Evolutionary conservation across 2,329 filamentous ascomycete genomes (phyloP), one percentile per base, ranked within the genome.

Genomic region (Periconia digitata): DNA sequence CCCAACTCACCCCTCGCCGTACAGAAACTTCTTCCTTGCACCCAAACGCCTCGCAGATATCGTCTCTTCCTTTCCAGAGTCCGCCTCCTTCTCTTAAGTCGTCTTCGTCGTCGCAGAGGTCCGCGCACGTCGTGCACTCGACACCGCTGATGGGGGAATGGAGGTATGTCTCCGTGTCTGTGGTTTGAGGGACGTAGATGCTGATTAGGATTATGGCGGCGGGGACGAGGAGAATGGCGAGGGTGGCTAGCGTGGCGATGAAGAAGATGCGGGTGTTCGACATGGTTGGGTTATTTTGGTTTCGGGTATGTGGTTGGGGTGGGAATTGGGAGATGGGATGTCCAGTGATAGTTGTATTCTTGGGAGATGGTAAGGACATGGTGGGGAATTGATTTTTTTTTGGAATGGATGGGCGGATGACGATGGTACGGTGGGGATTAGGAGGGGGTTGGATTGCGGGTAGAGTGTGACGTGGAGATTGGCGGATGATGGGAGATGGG

Each of bases 131-230:
- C 27, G 27, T 15, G 27, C 27, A 32, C n/a, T 32, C 27, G 5
- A 32, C 3, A 12, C 27, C 10, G 3, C 3, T 5, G 27, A 32
- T 10, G 3, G 27, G 27, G 4, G 12, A 15, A 15, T 32, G 27
- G 4, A 15, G 4, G 4, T 12, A 15, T 32, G 10, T 10, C 4
- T 5, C 27, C n/a, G 27, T 15, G 27, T 10, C 10, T 32, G 27
- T 12, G 27, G 4, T 4, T 4, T 10, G 10, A 3, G 27, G 27
- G 4, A 32, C 27, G n/a, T 32, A 32, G 27, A 32, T 32, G 27
- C 27, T 32, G 27, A 12, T 12, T 5, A 32, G 10, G 27, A 32
- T 12, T 46, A 52, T 54, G 51, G 27, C 12, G 27, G n/a, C 10
- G 27, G 27, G 27, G 27, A 32, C 3, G 27, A 15, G n/a, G 3